Evolutionary conservation across 2,329 filamentous ascomycete species (phyloP), one percentile per base, ranked within the genome.

Genomic region (Phaeosphaeriaceae sp.): DNA sequence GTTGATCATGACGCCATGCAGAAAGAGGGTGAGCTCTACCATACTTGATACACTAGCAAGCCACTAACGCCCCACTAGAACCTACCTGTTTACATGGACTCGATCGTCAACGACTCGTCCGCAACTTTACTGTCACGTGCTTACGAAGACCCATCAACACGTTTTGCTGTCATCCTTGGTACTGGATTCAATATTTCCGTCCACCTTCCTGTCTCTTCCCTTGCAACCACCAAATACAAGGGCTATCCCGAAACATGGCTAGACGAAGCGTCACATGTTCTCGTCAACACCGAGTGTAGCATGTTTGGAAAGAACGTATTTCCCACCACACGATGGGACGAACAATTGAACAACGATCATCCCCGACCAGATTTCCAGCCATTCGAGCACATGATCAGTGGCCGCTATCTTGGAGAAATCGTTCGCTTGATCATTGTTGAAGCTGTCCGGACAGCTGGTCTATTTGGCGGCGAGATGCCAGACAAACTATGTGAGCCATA

Each of bases 181-280:
- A 89, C 87, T 0, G 87, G 87, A 41, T 87, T 86, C 51, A 89
- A 89, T 70, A 85, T 86, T 55, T 84, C 86, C n/a, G 83, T 88
- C 21, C 86, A 87, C 66, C 82, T 88, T 31, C 87, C 87, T 2
- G 81, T 85, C 13, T 72, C 75, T 31, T 80, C 82, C 36, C 81
- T 89, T 40, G 83, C 84, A 2, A 68, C 72, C 19, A 76, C 80
- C 51, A 89, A 89, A 63, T 88, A 86, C 70, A 85, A 85, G 27
- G 68, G 72, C 25, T 81, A 87, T 50, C 82, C 85, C 1, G 76
- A 81, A 17, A 80, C 79, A 41, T 88, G 85, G 85, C 81, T 85
- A 56, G 79, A 82, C 25, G 78, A 82, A 42, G 85, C 86, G n/a
- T 80, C 83, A 27, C 82, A 86, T 58, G 87, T 89, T 31, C 84